These are phyloP conservation scores for Colletotrichum lentis DNA, from an alignment of 2,329 filamentous ascomycete species.

Conservation along the genomic window DNA sequence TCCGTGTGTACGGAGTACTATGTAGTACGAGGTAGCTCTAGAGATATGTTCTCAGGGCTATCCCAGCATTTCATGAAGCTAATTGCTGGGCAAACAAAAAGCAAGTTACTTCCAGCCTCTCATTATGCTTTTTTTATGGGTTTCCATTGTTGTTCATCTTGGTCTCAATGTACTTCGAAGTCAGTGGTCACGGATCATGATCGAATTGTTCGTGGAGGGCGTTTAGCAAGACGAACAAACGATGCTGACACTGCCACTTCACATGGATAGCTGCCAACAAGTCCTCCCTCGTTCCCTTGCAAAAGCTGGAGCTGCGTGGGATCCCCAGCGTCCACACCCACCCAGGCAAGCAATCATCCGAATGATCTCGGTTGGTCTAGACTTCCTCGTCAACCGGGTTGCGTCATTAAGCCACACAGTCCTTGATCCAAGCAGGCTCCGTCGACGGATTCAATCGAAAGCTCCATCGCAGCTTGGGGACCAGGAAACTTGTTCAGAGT, in stretches of 20 bases:
- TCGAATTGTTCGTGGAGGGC: not conserved
- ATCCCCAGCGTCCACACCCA: not conserved
- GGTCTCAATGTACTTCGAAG: not conserved
- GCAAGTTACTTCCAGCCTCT: too few species aligned
- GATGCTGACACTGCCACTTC: not conserved
- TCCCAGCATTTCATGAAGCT: conserved; percentile 11
- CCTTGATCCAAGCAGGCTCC: not conserved
- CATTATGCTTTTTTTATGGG: not conserved
- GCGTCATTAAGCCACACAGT: not conserved
- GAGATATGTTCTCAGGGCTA: not conserved
- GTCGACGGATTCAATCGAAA: not conserved
- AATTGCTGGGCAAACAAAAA: conserved; percentile 10
- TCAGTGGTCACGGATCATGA: too few species aligned
- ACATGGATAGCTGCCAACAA: not conserved
- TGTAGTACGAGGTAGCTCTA: not conserved
- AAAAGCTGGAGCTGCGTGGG: not conserved
- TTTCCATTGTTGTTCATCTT: not conserved
- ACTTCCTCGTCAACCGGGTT: not conserved
- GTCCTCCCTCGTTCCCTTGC: not conserved
- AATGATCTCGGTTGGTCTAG: not conserved
- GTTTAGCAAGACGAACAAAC: conserved; percentile 5
- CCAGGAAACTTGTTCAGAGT: too few species aligned
- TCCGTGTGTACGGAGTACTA: not conserved
- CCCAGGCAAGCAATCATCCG: not conserved
- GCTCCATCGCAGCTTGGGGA: not conserved